Percentiles rank a stretch among this genome's conserved stretches.
Conservation (phyloP, 345 rosid genomes). For the Brassica cretica region DNA sequence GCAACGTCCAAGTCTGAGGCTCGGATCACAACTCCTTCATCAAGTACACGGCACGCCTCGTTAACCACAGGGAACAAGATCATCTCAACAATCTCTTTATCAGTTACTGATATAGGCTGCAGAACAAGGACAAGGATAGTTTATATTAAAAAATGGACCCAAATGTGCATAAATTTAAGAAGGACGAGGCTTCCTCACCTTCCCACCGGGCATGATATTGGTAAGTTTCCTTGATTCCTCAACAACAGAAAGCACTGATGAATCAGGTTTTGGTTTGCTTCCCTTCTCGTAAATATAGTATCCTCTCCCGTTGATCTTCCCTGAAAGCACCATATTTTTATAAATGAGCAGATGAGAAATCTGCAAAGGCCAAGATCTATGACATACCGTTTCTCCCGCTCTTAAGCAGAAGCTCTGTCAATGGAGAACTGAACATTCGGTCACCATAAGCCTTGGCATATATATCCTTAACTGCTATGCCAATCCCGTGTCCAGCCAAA, state of each 20-base stretch:
- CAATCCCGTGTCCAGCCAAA: constrained; percentile 87
- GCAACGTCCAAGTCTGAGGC: constrained; percentile 91
- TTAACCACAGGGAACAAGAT: constrained; percentile 86
- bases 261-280: constrained; percentile 83
- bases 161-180: neutral
- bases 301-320: constrained; percentile 88
- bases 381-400: constrained; percentile 77
- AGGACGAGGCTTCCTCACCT: constrained; percentile 49
- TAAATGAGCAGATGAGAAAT: neutral
- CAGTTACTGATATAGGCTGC: constrained; percentile 78
- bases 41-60: constrained; percentile 86
- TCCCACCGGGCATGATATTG: constrained; percentile 88
- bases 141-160: neutral
- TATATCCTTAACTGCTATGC: constrained; percentile 59
- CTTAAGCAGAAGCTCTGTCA: constrained; percentile 68
- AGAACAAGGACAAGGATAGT: neutral
- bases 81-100: constrained; percentile 88
- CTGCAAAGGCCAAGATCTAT: neutral
- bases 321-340: constrained; percentile 40
- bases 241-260: constrained; percentile 63
- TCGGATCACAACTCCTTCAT: constrained; percentile 80
- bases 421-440: constrained; percentile 59
- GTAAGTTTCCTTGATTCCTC: constrained; percentile 67
- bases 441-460: constrained; percentile 63
- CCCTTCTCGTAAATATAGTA: constrained; percentile 81